phyloP scores from a whole-genome alignment of 352 stramenopile species.

The Globisporangium lucens region DNA sequence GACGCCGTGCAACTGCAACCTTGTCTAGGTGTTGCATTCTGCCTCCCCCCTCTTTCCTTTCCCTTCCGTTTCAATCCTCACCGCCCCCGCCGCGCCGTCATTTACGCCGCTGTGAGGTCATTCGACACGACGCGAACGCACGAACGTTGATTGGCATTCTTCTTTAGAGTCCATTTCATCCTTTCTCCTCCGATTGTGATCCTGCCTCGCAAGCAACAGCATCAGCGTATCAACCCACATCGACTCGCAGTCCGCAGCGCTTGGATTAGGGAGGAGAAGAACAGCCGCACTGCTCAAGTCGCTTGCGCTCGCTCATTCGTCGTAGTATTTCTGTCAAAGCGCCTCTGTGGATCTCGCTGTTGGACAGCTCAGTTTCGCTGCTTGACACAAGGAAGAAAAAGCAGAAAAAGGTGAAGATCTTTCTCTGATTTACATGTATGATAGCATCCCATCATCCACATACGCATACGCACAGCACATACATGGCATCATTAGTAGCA shows the following conservation, averaged over 20 bases:
- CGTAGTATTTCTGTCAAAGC: background rate
- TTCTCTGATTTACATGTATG: background rate
- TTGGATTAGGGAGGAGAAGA: background rate
- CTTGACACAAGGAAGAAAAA: background rate
- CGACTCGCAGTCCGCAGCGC: background rate
- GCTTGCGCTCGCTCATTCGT: background rate
- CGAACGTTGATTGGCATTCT: constrained; percentile 6
- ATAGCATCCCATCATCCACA: background rate
- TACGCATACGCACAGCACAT: background rate
- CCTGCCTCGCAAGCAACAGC: background rate
- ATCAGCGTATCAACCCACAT: constrained; percentile 2
- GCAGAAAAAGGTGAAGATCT: constrained; percentile 8
- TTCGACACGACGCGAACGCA: background rate
- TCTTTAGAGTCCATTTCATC: constrained; percentile 6
- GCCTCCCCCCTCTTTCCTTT: background rate
- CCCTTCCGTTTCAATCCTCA: constrained; percentile 9
- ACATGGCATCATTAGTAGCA: background rate
- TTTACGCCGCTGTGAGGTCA: background rate
- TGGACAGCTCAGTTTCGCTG: background rate
- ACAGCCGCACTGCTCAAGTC: background rate
- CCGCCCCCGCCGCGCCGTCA: background rate
- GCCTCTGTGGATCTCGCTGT: background rate
- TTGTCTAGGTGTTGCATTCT: constrained; percentile 6
- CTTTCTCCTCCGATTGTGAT: background rate
- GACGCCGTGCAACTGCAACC: constrained; percentile 4